Base-by-base conservation (phyloP, 345 rosid species). In the Salix brachista region DNA sequence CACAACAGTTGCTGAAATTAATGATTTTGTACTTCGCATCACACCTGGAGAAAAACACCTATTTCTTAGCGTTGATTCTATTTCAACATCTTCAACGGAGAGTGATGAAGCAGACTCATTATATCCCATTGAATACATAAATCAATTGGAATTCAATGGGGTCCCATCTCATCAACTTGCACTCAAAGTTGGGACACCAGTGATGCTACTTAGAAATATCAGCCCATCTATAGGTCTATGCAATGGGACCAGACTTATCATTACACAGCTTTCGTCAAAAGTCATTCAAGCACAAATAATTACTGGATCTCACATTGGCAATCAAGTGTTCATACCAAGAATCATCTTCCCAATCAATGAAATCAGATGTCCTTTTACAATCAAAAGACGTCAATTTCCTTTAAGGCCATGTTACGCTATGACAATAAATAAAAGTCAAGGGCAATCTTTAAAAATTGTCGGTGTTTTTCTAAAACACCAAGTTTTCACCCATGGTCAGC, bases 81-180 rank as follows among this genome's bases (percentile, higher is more conserved):
- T 68, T 17, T 68, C 26, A 0, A 68, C 21, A 2, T 7, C 6
- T 1, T 8, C 4, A 42, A 52, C 52, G 0, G 8, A n/a, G 8
- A 9, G 4, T 25, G 23, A 25, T 4, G 23, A 61, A 0, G 30
- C 34, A 32, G 34, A 32, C 36, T 34, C 36, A 34, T 61, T 61
- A 54, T 74, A 74, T 44, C 74, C 74, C 0, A 6, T 67, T 39
- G 79, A 76, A 37, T 76, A 69, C 69, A 32, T 69, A 16, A 79
- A 72, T 8, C 25, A 30, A 1, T 6, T 73, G 5, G 44, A 54
- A 32, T 65, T 67, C 42, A 6, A 4, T 32, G 67, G 77, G 1
- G 3, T 78, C 26, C 76, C 76, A 19, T 17, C 37, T 61, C 76
- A 64, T 48, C 19, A 50, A 12, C 17, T 71, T 8, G 21, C 23